These are phyloP conservation scores for Aspergillus bombycis DNA, from an alignment of 2,329 filamentous ascomycete genomes.

Conservation along the genomic window DNA sequence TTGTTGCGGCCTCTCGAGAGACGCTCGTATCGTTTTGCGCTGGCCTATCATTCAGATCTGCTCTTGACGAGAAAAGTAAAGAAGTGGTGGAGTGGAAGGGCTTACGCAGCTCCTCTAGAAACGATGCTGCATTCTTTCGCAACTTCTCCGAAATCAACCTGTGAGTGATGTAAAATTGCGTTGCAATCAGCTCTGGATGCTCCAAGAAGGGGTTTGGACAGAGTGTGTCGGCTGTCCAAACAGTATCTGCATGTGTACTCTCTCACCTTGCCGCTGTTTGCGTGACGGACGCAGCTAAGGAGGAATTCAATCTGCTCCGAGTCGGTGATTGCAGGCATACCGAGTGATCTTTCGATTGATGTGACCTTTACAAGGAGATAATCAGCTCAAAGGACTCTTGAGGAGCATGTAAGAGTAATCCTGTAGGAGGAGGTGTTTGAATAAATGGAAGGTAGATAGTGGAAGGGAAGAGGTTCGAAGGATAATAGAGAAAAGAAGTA, in stretches of 20 bases:
- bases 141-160: slow-evolving; percentile 70
- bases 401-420: not conserved
- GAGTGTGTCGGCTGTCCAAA: not conserved
- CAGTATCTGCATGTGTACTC: not conserved
- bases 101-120: slow-evolving; percentile 71
- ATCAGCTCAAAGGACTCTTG: not conserved
- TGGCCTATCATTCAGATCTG: slow-evolving; percentile 32
- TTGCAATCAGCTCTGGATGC: not conserved
- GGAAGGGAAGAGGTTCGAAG: not conserved
- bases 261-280: slow-evolving; percentile 62
- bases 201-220: not conserved
- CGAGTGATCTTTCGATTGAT: not conserved
- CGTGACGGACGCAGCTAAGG: slow-evolving; percentile 66
- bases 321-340: slow-evolving; percentile 55
- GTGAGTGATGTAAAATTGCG: not conserved
- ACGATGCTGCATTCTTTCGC: slow-evolving; percentile 65
- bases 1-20: slow-evolving; percentile 55
- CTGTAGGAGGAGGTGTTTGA: too few relatives aligned
- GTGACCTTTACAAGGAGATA: not conserved
- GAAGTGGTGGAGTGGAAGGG: not conserved
- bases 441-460: not conserved
- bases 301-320: slow-evolving; percentile 68
- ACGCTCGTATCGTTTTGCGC: slow-evolving; percentile 69
- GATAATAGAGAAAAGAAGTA: not conserved
- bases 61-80: slow-evolving; percentile 21